Conservation (phyloP, 257 asterid species). For the Solanum bulbocastanum region DNA sequence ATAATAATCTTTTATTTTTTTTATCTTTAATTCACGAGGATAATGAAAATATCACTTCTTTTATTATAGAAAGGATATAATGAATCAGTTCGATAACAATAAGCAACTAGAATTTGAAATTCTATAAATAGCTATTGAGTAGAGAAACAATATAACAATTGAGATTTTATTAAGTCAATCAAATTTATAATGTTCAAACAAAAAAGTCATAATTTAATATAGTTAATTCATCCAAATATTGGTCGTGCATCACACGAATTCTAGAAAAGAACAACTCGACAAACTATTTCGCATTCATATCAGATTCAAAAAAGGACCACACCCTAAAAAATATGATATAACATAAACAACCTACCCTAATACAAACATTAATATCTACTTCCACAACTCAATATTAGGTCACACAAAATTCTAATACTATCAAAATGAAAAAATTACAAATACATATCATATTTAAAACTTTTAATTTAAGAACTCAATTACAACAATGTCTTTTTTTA, state of each 20-base stretch:
- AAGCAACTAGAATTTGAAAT: neutral
- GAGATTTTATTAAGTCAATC: neutral
- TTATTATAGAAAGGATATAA: neutral
- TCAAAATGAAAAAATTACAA: neutral
- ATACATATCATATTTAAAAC: neutral
- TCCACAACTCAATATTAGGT: neutral
- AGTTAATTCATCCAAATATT: neutral
- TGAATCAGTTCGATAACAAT: neutral
- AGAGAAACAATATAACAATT: neutral
- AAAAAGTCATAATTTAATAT: neutral
- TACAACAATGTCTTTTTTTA: neutral
- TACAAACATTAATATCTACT: too few species aligned
- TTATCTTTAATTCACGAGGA: neutral
- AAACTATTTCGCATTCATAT: fast-evolving
- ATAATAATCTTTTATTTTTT: too few species aligned
- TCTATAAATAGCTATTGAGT: neutral
- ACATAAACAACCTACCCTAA: neutral
- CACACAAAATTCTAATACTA: neutral
- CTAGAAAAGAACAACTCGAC: fast-evolving
- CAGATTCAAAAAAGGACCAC: neutral
- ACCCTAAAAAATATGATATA: fast-evolving
- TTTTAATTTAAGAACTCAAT: neutral
- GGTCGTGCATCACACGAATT: neutral
- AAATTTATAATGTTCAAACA: neutral
- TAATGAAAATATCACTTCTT: neutral